Conservation (phyloP, 495 filamentous ascomycete genomes). For the Cercophora sp. region DNA sequence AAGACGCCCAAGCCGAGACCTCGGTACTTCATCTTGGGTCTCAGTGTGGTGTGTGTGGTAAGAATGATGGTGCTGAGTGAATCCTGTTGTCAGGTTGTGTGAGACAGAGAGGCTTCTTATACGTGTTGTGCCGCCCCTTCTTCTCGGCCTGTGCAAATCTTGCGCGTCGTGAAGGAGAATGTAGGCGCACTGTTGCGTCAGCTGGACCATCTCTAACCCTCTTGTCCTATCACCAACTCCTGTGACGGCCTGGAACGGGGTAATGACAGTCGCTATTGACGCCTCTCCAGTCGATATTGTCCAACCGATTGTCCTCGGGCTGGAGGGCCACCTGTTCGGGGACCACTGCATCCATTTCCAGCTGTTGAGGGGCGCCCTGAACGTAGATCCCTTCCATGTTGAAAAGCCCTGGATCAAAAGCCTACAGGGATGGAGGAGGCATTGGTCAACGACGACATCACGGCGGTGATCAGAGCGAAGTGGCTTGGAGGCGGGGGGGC, state of each 20-base stretch:
- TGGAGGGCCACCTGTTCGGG: not conserved
- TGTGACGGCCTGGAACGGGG: too few species aligned
- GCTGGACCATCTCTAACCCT: not conserved
- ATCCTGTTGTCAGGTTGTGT: not conserved
- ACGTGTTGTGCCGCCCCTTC: not conserved
- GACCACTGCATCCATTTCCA: not conserved
- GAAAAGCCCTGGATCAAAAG: not conserved
- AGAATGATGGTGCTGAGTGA: not conserved
- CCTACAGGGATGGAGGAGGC: not conserved
- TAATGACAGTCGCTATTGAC: too few species aligned
- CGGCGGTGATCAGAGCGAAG: not conserved
- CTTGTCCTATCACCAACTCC: too few species aligned
- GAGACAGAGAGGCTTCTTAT: not conserved
- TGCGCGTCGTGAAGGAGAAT: too few species aligned
- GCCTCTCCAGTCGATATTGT: too few species aligned
- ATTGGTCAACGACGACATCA: not conserved
- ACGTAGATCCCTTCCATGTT: not conserved
- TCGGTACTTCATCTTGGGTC: not conserved
- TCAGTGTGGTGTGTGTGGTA: not conserved
- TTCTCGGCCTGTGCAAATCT: too few species aligned
- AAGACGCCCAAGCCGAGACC: not conserved
- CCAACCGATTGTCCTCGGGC: too few species aligned
- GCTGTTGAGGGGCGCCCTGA: not conserved
- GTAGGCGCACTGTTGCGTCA: too few species aligned
- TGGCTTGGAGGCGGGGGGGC: not conserved